Evolutionary conservation across 164 flowering plant species (phyloP).

Genomic region (Vitis vinifera): ASM3070453v1 NC_081812.1:21271001-21271500

Average conservation of each 20-base stretch:
- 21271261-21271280: slow-evolving; percentile 36
- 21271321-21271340: slow-evolving; percentile 67
- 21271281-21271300: slow-evolving; percentile 48
- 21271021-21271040: slow-evolving; percentile 28
- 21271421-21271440: too few relatives aligned
- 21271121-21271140: slow-evolving; percentile 55
- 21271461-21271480: too few relatives aligned
- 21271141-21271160: slow-evolving; percentile 43
- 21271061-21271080: slow-evolving; percentile 64
- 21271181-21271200: slow-evolving; percentile 47
- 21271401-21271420: not conserved
- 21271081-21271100: slow-evolving; percentile 99
- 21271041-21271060: slow-evolving; percentile 31
- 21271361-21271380: slow-evolving; percentile 45
- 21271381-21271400: not conserved
- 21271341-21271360: slow-evolving; percentile 60
- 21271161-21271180: slow-evolving; percentile 37
- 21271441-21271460: too few relatives aligned
- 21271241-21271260: slow-evolving; percentile 24
- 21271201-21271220: slow-evolving; percentile 50
- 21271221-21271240: slow-evolving; percentile 39
- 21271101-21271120: slow-evolving; percentile 77
- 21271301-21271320: slow-evolving; percentile 41
- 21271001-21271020: slow-evolving; percentile 10
- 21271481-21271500: slow-evolving; percentile 12